Percentiles rank a stretch among this genome's conserved stretches.
phyloP scores from a whole-genome alignment of 139 green algal species.

The Monoraphidium neglectum region DNA sequence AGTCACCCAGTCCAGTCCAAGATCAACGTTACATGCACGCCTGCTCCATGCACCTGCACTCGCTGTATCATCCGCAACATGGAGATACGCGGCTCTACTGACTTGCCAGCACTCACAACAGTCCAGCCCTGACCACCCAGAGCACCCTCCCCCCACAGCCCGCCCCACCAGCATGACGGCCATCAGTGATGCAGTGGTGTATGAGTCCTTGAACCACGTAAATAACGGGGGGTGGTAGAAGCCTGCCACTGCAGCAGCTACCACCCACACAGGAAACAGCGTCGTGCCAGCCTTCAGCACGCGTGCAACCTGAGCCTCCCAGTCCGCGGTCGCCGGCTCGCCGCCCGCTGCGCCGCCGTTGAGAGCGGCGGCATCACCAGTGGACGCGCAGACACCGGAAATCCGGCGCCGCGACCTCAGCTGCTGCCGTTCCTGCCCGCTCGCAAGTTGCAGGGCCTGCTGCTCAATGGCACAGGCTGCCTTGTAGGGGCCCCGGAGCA shows the following conservation, averaged over 20 bases:
- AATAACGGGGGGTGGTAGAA: slow-evolving; percentile 43
- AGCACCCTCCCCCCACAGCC: not conserved
- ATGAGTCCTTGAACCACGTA: slow-evolving; percentile 34
- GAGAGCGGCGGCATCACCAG: not conserved
- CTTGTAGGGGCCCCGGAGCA: too few relatives aligned
- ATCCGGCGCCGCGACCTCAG: not conserved
- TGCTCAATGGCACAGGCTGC: too few relatives aligned
- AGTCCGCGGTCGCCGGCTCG: not conserved
- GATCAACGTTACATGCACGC: not conserved
- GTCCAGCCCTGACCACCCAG: not conserved
- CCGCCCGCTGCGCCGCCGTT: not conserved
- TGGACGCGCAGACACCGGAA: not conserved
- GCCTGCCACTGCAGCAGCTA: slow-evolving; percentile 28
- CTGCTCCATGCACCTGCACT: not conserved
- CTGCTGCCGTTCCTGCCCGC: not conserved
- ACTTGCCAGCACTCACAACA: too few relatives aligned
- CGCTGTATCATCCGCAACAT: not conserved
- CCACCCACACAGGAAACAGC: slow-evolving; percentile 39
- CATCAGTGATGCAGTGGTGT: slow-evolving; percentile 35
- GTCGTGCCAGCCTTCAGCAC: slow-evolving; percentile 5
- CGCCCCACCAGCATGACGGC: slow-evolving; percentile 36
- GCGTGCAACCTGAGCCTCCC: not conserved
- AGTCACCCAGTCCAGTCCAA: not conserved
- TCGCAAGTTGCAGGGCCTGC: too few relatives aligned
- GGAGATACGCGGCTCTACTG: too few relatives aligned